phyloP scores from a whole-genome alignment of 805 yeast species.

The Kuraishia borneana region DNA sequence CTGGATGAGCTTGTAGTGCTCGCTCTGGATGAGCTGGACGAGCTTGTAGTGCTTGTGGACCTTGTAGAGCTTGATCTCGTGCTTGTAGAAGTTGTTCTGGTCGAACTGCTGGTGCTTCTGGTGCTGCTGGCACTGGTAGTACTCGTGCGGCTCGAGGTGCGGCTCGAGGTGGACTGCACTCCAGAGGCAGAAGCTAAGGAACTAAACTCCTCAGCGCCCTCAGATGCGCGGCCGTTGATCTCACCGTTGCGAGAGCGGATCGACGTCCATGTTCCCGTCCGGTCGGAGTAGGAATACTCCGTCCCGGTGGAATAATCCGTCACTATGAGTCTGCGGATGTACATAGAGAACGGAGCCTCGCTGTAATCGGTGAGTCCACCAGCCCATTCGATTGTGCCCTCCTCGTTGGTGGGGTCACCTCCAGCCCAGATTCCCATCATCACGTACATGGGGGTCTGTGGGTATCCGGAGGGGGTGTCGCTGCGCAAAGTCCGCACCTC shows the following conservation, averaged over 20 bases:
- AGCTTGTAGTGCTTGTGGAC: background rate
- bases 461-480: conserved; percentile 57
- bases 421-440: conserved; percentile 74
- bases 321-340: conserved; percentile 47
- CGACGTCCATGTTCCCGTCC: conserved; percentile 48
- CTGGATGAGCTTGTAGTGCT: background rate
- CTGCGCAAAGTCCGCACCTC: conserved; percentile 52
- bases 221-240: conserved; percentile 45
- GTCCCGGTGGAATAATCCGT: conserved; percentile 60
- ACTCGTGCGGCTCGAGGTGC: background rate
- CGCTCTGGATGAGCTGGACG: background rate
- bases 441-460: conserved; percentile 82
- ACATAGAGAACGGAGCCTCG: conserved; percentile 59
- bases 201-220: conserved; percentile 33
- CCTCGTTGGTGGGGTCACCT: conserved; percentile 54
- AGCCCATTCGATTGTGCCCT: conserved; percentile 75
- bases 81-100: background rate
- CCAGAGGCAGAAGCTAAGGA: conserved; percentile 14
- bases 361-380: conserved; percentile 63
- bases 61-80: background rate
- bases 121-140: background rate
- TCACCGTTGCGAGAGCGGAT: conserved; percentile 46
- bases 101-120: background rate
- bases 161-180: background rate
- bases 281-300: conserved; percentile 42